Evolutionary conservation across 164 flowering plant species (phyloP).

Genomic region (Piper longum): DNA sequence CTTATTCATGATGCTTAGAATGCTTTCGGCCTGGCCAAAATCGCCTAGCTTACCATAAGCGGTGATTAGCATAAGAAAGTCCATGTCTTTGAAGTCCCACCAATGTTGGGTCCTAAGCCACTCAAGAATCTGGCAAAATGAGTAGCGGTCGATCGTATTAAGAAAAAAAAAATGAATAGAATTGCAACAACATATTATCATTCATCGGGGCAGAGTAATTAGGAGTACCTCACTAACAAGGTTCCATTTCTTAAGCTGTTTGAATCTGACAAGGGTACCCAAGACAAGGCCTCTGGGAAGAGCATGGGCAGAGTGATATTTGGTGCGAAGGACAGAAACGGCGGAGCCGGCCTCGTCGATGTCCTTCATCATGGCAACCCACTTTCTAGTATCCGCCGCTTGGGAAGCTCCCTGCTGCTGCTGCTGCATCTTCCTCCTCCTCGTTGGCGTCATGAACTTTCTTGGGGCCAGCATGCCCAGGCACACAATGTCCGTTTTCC

Average conservation of each 20-base stretch:
- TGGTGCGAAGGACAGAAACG: not conserved
- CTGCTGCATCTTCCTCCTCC: conserved; percentile 7
- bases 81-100: conserved; percentile 94
- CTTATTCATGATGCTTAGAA: conserved; percentile 36
- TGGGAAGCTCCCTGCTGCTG: conserved; percentile 29
- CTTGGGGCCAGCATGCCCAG: conserved; percentile 85
- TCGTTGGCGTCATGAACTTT: conserved; percentile 78
- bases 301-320: conserved; percentile 28
- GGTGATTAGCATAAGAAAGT: conserved; percentile 81
- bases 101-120: conserved; percentile 88
- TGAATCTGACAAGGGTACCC: conserved; percentile 72
- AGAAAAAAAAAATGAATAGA: not conserved
- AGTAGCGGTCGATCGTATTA: not conserved
- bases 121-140: conserved; percentile 57
- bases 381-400: too few species aligned
- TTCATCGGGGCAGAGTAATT: too few species aligned
- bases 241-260: too few species aligned
- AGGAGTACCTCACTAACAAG: conserved; percentile 61
- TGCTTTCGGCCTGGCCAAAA: conserved; percentile 21
- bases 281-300: conserved; percentile 67
- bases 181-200: too few species aligned
- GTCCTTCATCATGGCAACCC: conserved; percentile 44
- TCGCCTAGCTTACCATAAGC: conserved; percentile 91
- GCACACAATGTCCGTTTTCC: conserved; percentile 32
- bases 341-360: conserved; percentile 82